phyloP scores from a whole-genome alignment of 2,329 filamentous ascomycete genomes.

The Arthrobotrys pseudoclavata region DNA sequence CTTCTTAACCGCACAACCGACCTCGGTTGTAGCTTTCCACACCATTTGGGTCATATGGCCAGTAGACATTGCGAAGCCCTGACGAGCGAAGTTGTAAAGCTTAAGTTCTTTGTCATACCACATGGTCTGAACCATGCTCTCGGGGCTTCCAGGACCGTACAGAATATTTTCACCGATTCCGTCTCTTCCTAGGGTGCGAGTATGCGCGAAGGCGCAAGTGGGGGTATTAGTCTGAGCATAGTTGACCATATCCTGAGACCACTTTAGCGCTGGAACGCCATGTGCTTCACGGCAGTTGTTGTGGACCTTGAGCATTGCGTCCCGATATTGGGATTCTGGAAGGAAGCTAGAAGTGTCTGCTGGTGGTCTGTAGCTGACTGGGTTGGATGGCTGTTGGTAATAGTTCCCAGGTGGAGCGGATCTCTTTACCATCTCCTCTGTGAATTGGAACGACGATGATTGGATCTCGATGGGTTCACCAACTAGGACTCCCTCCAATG shows the following conservation, averaged over 20 bases:
- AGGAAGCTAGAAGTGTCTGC: conserved; percentile 23
- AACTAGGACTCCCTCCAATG: background rate
- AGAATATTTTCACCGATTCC: conserved; percentile 40
- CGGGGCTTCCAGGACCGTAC: background rate
- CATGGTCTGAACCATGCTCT: conserved; percentile 29
- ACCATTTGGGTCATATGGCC: conserved; percentile 52
- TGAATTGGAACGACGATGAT: conserved; percentile 9
- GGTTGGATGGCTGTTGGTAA: conserved; percentile 12
- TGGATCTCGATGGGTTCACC: conserved; percentile 22
- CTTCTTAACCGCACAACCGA: conserved; percentile 35
- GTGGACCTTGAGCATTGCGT: conserved; percentile 36
- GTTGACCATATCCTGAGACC: conserved; percentile 35
- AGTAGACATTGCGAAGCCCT: conserved; percentile 25
- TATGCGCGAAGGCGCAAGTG: conserved; percentile 22
- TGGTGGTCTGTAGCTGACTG: conserved; percentile 28
- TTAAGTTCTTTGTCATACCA: conserved; percentile 42
- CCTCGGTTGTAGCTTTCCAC: conserved; percentile 40
- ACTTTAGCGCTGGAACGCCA: conserved; percentile 21
- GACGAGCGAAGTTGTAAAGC: conserved; percentile 34
- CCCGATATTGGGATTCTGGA: conserved; percentile 32
- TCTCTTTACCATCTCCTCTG: conserved; percentile 21
- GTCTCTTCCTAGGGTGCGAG: conserved; percentile 12
- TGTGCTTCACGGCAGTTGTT: conserved; percentile 27
- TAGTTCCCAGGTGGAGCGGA: conserved; percentile 9
- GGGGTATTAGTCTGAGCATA: conserved; percentile 42